Percentiles rank a stretch among this genome's conserved stretches.
These are phyloP conservation scores for Lichtheimia ramosa DNA, from an alignment of 371 early-diverging fungal genomes.

Conservation along the genomic window DNA sequence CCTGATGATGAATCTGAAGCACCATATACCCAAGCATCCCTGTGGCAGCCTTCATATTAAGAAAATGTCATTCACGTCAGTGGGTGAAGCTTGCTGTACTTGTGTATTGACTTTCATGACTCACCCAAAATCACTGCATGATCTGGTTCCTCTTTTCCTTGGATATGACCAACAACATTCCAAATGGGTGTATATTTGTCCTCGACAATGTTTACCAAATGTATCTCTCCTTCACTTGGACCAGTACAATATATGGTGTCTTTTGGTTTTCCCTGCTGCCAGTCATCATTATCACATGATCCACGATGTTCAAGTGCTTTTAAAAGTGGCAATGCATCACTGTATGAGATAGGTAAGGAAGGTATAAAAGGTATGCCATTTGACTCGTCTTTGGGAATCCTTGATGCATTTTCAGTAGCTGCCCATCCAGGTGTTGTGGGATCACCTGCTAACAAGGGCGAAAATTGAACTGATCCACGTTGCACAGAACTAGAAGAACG, in stretches of 20 bases:
- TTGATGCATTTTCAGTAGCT: slow-evolving; percentile 46
- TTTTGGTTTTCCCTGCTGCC: slow-evolving; percentile 46
- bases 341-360: slow-evolving; percentile 67
- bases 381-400: slow-evolving; percentile 47
- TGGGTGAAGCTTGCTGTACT: not conserved
- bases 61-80: not conserved
- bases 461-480: slow-evolving; percentile 59
- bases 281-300: slow-evolving; percentile 17
- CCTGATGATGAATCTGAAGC: slow-evolving; percentile 70
- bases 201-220: slow-evolving; percentile 55
- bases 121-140: slow-evolving; percentile 53
- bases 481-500: slow-evolving; percentile 42
- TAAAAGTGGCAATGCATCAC: slow-evolving; percentile 60
- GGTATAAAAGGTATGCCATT: slow-evolving; percentile 55
- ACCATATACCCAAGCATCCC: slow-evolving; percentile 68
- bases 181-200: slow-evolving; percentile 58
- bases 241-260: slow-evolving; percentile 56
- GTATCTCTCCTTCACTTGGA: slow-evolving; percentile 47
- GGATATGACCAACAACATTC: slow-evolving; percentile 65
- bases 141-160: slow-evolving; percentile 58
- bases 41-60: slow-evolving; percentile 40
- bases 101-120: not conserved
- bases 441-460: slow-evolving; percentile 55
- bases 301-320: slow-evolving; percentile 50
- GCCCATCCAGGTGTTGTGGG: slow-evolving; percentile 65